These are phyloP conservation scores for Eucommia ulmoides DNA, from an alignment of 257 asterid genomes.

Conservation along the genomic window DNA sequence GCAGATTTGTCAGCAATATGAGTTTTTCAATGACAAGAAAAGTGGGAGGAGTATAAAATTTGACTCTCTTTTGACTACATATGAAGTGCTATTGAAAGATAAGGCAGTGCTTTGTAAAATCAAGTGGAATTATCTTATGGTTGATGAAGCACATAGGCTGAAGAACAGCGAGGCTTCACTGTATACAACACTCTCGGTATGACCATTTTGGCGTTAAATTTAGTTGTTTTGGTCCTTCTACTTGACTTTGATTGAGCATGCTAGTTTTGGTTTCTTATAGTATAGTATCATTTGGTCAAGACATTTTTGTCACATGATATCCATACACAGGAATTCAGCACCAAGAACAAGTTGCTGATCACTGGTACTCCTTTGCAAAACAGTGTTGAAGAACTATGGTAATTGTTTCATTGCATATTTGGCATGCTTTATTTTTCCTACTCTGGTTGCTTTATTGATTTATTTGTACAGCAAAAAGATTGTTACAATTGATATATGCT, in stretches of 20 bases:
- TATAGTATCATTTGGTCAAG: background rate
- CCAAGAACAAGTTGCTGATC: slow-evolving; percentile 92
- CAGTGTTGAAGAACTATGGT: slow-evolving; percentile 99
- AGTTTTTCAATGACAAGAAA: slow-evolving; percentile 70
- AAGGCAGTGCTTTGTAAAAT: slow-evolving; percentile 84
- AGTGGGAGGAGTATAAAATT: slow-evolving; percentile 60
- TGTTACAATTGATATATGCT: no score
- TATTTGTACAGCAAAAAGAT: no score
- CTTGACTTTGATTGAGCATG: background rate
- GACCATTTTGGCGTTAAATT: slow-evolving; percentile 10
- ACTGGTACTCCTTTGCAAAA: slow-evolving; percentile 98
- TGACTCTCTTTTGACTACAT: slow-evolving; percentile 88
- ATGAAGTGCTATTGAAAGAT: slow-evolving; percentile 91
- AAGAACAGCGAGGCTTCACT: slow-evolving; percentile 97
- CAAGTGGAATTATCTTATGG: slow-evolving; percentile 97
- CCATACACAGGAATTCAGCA: slow-evolving; percentile 70
- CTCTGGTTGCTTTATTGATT: background rate
- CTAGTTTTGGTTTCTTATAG: background rate
- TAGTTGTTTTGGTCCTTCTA: slow-evolving; percentile 2
- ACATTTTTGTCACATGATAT: slow-evolving; percentile 10
- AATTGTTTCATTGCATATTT: slow-evolving; percentile 12
- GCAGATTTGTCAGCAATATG: slow-evolving; percentile 95
- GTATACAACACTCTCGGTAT: slow-evolving; percentile 68
- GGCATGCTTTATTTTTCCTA: background rate
- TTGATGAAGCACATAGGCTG: slow-evolving; percentile 97